Base-by-base conservation (phyloP, 2,329 filamentous ascomycete genomes). In the Pochonia chlamydosporia region DNA sequence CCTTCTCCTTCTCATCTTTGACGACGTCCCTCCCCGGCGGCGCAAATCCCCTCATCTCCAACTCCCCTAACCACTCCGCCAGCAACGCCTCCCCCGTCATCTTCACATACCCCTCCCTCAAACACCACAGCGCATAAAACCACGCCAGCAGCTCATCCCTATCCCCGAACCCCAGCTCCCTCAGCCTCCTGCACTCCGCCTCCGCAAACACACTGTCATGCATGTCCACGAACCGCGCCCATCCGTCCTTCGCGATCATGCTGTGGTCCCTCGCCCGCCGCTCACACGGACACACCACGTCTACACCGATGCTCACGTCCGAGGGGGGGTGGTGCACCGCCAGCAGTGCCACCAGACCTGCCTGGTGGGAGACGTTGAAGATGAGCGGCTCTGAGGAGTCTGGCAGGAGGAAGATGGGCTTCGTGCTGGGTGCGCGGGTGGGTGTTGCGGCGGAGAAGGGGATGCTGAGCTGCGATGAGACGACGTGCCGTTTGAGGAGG, bases 71-170 rank as follows among this genome's bases (percentile, higher is more conserved):
- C 87, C 87, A 92, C 4, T 73, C 71, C 0, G 87, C 87, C 8
- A 90, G 71, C 49, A 92, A 71, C 1, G 85, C 87, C 57, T 91
- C 85, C 23, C 87, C 87, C 25, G 85, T 87, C 69, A 92, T 82
- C 76, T 91, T 92, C 64, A 91, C 82, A 61, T 88, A 91, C 1
- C 86, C 83, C 68, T 92, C 87, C 56, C 88, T 82, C 63, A 89
- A 75, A 62, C 84, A 88, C 84, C 87, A 92, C 49, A 86, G 79
- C 1, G 85, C 78, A 62, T 90, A 92, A 61, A 92, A 92, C 45
- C 78, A 74, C 5, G 85, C 74, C 24, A 91, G 69, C 59, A 82
- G 83, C 51, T 40, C 40, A 49, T 46, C 49, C 43, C 40, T 9
- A n/a, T 40, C 43, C 3, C 28, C 50, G 23, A 65, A 57, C 13